Percentiles rank a stretch among this genome's conserved stretches.
Evolutionary conservation across 768 basidiomycete genomes (phyloP).

Genomic region (Amanita fuliginea): DNA sequence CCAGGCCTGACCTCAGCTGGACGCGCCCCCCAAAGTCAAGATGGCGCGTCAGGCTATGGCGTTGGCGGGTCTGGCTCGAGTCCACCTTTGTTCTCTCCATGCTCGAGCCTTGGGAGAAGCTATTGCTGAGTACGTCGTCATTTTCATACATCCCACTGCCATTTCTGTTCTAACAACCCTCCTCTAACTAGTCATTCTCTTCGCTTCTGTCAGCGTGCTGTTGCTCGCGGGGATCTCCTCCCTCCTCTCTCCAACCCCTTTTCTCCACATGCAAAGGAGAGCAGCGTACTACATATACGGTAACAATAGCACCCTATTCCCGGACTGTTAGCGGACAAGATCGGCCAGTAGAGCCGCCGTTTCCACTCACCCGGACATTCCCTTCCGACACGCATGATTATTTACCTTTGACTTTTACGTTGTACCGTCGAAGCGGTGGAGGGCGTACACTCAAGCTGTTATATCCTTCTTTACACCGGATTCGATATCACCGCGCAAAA

Average conservation of each 20-base stretch:
- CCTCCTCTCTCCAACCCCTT: constrained; percentile 49
- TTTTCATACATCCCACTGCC: background rate
- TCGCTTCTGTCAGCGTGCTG: constrained; percentile 28
- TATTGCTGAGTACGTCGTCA: constrained; percentile 33
- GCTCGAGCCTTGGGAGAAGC: constrained; percentile 62
- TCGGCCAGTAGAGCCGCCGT: too few species aligned
- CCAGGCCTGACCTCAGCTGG: constrained; percentile 13
- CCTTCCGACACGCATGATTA: background rate
- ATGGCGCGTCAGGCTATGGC: constrained; percentile 29
- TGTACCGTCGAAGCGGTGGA: background rate
- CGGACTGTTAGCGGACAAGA: background rate
- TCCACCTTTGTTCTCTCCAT: constrained; percentile 48
- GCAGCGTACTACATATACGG: constrained; percentile 58
- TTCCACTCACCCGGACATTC: too few species aligned
- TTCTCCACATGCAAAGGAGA: constrained; percentile 39
- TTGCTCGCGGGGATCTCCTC: constrained; percentile 35
- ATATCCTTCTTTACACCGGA: too few species aligned
- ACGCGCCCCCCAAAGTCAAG: constrained; percentile 13
- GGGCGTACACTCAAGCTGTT: too few species aligned
- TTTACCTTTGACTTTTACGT: background rate
- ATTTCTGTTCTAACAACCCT: background rate
- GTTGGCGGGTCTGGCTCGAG: constrained; percentile 43
- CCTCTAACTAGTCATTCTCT: constrained; percentile 34
- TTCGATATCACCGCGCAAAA: too few species aligned
- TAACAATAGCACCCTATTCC: constrained; percentile 18